A percentile compares a stretch with the other conserved stretches of the same genome.
phyloP scores from a whole-genome alignment of 129 eudicot species.

The Oenanthe sinensis region DNA sequence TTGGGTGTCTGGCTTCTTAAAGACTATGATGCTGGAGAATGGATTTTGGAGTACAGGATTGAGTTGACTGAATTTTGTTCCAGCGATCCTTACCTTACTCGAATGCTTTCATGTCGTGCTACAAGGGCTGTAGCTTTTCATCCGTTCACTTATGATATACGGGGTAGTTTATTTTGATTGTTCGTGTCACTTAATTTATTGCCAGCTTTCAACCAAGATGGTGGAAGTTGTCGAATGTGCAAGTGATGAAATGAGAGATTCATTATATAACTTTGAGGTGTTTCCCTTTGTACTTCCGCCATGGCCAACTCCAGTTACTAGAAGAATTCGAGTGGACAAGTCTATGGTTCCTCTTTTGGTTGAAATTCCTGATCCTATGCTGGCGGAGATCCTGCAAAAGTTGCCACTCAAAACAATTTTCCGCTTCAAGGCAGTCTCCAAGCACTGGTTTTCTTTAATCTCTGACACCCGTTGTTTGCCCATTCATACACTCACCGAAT shows the following conservation, averaged over 20 bases:
- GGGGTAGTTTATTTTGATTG: not conserved
- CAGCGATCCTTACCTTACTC: not conserved
- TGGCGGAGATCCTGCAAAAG: conserved; percentile 3
- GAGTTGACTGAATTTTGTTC: conserved; percentile 1
- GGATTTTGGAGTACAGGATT: conserved; percentile 14
- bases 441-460: not conserved
- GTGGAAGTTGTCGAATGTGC: conserved; percentile 11
- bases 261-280: conserved; percentile 5
- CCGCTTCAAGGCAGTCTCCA: conserved; percentile 8
- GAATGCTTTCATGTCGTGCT: not conserved
- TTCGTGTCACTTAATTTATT: not conserved
- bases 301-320: conserved; percentile 6
- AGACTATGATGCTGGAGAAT: conserved; percentile 12
- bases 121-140: not conserved
- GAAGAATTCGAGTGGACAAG: not conserved
- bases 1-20: conserved; percentile 4
- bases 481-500: not conserved
- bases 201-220: conserved; percentile 9
- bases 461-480: not conserved
- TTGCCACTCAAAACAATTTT: conserved; percentile 9
- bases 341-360: not conserved
- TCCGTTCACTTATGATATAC: not conserved
- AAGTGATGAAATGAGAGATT: not conserved
- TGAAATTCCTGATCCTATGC: not conserved
- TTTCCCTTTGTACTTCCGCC: conserved; percentile 5